Evolutionary conservation across 306 rosid genomes (phyloP), one percentile per base, ranked within the genome.

Genomic region (Lagenaria siceraria): DNA sequence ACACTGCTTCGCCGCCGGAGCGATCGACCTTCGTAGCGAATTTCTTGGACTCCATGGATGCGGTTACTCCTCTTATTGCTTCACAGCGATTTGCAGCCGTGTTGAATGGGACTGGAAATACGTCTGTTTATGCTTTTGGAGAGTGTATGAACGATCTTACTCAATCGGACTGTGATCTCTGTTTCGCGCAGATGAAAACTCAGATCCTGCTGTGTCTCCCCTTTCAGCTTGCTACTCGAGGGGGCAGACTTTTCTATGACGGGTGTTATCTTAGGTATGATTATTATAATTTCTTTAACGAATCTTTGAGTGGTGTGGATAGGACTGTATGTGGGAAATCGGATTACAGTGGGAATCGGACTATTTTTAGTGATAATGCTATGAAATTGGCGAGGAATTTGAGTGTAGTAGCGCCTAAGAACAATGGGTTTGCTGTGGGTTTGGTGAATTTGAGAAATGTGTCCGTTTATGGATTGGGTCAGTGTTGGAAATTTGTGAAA

Each of bases 61-160:
- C 82, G 0, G 35, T 91, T 18, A 88, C 85, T 18, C 85, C 89
- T 51, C 64, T 82, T 4, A 63, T 88, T 52, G 62, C 78, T 18
- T 0, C 11, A 0, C 81, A 79, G 33, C 27, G 83, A 38, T 82
- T 51, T 52, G 97, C 87, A 0, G 75, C 84, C 21, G 86, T 78
- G 3, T 55, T 78, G 6, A 86, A 84, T 17, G 92, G 94, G 17
- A 66, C 89, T 1, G 82, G 80, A 3, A 89, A 83, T 81, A 18
- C 53, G 60, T 77, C 85, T 9, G 92, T 91, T 14, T 85, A 80
- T 46, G 86, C 92, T 8, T 82, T 88, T 22, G 92, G 88, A 0
- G 84, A 88, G 89, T 91, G 97, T 85, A 85, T 91, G 92, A 81
- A 31, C 15, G 94, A 91, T 78, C 89, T 91, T 19, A 74, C 89